Evolutionary conservation across 2,329 filamentous ascomycete species (phyloP).

Genomic region (Monascus ruber): DNA sequence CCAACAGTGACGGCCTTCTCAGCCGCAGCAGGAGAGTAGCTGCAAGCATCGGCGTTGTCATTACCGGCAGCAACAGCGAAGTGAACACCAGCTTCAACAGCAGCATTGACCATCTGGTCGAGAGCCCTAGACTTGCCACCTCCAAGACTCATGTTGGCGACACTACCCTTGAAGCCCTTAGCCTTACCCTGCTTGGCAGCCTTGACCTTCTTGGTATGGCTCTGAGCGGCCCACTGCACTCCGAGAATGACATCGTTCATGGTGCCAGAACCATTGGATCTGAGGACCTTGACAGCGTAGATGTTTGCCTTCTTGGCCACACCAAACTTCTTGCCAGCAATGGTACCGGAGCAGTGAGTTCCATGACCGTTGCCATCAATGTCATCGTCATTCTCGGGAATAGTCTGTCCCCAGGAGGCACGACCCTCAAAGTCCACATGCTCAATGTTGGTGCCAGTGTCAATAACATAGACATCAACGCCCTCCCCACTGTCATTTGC

Average conservation of each 20-base stretch:
- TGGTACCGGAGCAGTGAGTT: constrained; percentile 97
- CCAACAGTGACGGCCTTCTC: constrained; percentile 89
- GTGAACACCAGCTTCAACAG: constrained; percentile 83
- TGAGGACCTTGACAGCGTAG: constrained; percentile 95
- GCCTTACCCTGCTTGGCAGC: constrained; percentile 75
- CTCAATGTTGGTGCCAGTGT: constrained; percentile 86
- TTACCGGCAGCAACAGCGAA: constrained; percentile 98
- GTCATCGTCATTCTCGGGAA: constrained; percentile 73
- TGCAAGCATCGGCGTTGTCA: constrained; percentile 97
- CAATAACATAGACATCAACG: constrained; percentile 97
- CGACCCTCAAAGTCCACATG: constrained; percentile 97
- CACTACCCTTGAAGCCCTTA: constrained; percentile 97
- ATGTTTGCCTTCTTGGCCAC: constrained; percentile 98
- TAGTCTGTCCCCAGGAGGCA: constrained; percentile 93
- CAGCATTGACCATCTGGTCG: constrained; percentile 86
- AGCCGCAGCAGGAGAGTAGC: constrained; percentile 94
- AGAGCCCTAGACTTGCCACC: constrained; percentile 92
- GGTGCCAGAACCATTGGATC: constrained; percentile 91
- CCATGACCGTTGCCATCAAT: constrained; percentile 95
- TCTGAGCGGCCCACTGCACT: constrained; percentile 82
- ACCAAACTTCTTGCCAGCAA: constrained; percentile 97
- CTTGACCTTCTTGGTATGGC: constrained; percentile 65
- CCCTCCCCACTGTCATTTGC: constrained; percentile 83
- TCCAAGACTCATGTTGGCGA: constrained; percentile 98
- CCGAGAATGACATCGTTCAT: constrained; percentile 99